Conservation (phyloP, 768 basidiomycete genomes). For the Saitozyma sp. region DNA sequence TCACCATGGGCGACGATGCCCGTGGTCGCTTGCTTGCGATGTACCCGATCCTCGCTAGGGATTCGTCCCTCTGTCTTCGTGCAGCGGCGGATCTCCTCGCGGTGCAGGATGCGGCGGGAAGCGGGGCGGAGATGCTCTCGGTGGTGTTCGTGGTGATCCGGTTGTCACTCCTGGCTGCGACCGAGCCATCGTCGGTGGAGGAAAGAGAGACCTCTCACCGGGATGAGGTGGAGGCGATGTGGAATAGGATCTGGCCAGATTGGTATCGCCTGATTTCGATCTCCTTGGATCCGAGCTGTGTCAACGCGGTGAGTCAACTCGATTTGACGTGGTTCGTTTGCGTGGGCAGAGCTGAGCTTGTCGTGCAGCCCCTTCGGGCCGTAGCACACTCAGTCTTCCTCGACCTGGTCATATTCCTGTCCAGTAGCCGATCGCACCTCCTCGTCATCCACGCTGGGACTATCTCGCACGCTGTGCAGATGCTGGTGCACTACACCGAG, state of each 20-base stretch:
- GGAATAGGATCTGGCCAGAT: slow-evolving; percentile 39
- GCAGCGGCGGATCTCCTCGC: slow-evolving; percentile 28
- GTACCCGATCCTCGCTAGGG: slow-evolving; percentile 32
- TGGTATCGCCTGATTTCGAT: slow-evolving; percentile 29
- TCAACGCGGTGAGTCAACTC: slow-evolving; percentile 34
- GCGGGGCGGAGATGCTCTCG: slow-evolving; percentile 34
- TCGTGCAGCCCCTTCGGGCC: slow-evolving; percentile 28
- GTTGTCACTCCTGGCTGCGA: slow-evolving; percentile 14
- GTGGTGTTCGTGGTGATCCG: slow-evolving; percentile 21
- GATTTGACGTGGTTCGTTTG: neutral
- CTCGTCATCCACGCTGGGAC: slow-evolving; percentile 9
- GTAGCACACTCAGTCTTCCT: slow-evolving; percentile 35
- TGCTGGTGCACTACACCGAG: slow-evolving; percentile 9
- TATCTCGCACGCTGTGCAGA: slow-evolving; percentile 11
- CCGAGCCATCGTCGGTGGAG: neutral
- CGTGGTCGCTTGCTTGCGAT: slow-evolving; percentile 11
- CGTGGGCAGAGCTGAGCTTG: no score
- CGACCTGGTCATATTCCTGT: slow-evolving; percentile 32
- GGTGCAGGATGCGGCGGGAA: slow-evolving; percentile 25
- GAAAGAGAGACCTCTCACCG: neutral
- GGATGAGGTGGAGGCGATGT: slow-evolving; percentile 24
- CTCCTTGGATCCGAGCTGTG: slow-evolving; percentile 24
- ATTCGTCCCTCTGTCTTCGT: slow-evolving; percentile 23
- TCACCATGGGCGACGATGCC: neutral
- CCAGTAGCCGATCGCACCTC: slow-evolving; percentile 13